Percentiles rank a stretch among this genome's conserved stretches.
These are phyloP conservation scores for Oryza australiensis DNA, from an alignment of 176 grass and related monocot genomes.

Conservation along the genomic window DNA sequence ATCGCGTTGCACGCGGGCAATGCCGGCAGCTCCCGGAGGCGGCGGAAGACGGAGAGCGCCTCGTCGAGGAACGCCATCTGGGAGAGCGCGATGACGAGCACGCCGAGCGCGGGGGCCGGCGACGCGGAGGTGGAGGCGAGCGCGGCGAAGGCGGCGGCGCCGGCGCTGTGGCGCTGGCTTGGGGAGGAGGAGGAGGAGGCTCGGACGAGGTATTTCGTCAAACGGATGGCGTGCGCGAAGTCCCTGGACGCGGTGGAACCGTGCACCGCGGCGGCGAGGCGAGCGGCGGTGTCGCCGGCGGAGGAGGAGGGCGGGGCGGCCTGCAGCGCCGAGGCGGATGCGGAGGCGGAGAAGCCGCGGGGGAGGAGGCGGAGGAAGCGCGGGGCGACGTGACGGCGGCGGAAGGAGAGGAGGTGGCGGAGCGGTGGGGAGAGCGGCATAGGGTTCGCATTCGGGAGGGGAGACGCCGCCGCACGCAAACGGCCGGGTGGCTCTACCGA, in stretches of 20 bases:
- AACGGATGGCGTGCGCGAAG: slow-evolving; percentile 53
- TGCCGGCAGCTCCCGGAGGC: slow-evolving; percentile 35
- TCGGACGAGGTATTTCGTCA: slow-evolving; percentile 59
- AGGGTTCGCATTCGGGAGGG: slow-evolving; percentile 11
- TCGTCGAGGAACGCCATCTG: slow-evolving; percentile 48
- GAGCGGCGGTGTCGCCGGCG: neutral
- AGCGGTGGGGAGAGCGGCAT: slow-evolving; percentile 28
- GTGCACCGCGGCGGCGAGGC: slow-evolving; percentile 45
- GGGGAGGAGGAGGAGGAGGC: neutral
- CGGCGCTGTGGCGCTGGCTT: neutral
- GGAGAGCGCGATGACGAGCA: slow-evolving; percentile 53
- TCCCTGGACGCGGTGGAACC: slow-evolving; percentile 29
- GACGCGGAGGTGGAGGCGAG: slow-evolving; percentile 39
- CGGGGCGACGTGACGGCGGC: slow-evolving; percentile 7
- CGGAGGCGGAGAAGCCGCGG: neutral
- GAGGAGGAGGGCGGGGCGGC: neutral
- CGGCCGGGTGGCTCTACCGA: too few species aligned
- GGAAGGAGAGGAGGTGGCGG: slow-evolving; percentile 37
- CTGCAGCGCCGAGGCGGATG: neutral
- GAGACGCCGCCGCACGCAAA: too few species aligned
- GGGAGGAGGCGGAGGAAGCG: neutral
- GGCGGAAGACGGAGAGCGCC: slow-evolving; percentile 37
- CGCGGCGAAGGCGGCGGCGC: slow-evolving; percentile 17
- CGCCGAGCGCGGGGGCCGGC: slow-evolving; percentile 42
- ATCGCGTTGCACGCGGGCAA: slow-evolving; percentile 42